Base-by-base conservation (phyloP, 2,329 filamentous ascomycete genomes). In the Pseudogymnoascus sp. region DNA sequence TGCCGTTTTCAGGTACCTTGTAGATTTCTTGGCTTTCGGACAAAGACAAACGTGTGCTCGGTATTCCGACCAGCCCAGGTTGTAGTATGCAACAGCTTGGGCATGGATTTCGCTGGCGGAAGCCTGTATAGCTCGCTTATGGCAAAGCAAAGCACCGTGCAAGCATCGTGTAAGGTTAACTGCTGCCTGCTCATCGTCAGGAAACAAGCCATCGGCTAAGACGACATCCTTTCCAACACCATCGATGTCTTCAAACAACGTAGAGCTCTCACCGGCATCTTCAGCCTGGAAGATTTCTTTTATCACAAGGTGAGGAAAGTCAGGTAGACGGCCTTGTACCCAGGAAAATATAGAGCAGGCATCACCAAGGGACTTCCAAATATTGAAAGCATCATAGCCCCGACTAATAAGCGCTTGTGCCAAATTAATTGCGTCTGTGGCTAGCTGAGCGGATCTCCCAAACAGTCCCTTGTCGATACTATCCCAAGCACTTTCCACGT, bases 41-140 rank as follows among this genome's bases (percentile, higher is more conserved):
- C 82, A 82, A 18, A 91, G 78, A 70, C 86, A 90, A 10, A 81
- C 78, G 71, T 96, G 90, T 0, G 92, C 90, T 50, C 89, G 85
- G 72, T 95, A 86, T 74, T 99, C 95, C 1, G 91, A 90, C 90
- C 93, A 97, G 44, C 95, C 95, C 16, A 99, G 80, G 71, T 99
- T 99, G 76, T 96, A 99, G 82, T 93, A 95, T 0, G 93, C 91
- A n/a, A 97, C 90, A 1, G 95, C 91, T 75, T 96, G 93, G 3
- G 93, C 93, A 73, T 97, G 90, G 6, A 85, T 74, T 71, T 99
- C 93, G 64, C 87, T 79, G 0, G 86, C 78, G 14, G 88, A 89
- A 40, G 87, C 83, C 68, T 89, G 78, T 12, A 97, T 87, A 6
- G 92, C 92, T 67, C 90, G 85, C 74, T 97, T 99, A 74, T 96